Evolutionary conservation across 1,139 yeast species (phyloP).

Genomic region (Geotrichum candidum): DNA sequence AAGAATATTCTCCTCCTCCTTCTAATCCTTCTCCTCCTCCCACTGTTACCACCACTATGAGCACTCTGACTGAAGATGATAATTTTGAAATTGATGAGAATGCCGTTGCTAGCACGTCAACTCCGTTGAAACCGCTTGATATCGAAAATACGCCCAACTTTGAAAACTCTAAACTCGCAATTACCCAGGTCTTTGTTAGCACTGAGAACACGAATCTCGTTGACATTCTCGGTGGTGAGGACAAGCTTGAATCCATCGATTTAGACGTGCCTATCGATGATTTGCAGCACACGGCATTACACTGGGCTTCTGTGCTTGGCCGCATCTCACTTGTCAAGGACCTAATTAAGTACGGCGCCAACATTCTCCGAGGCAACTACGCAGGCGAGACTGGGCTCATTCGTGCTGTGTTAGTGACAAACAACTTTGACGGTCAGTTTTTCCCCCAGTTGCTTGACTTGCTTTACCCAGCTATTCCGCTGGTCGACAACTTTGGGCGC

Average conservation of each 20-base stretch:
- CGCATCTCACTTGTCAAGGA: slow-evolving; percentile 67
- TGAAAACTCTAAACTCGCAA: slow-evolving; percentile 50
- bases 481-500: slow-evolving; percentile 70
- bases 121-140: slow-evolving; percentile 48
- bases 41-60: background rate
- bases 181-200: slow-evolving; percentile 52
- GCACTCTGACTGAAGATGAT: slow-evolving; percentile 26
- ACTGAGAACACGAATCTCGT: slow-evolving; percentile 37
- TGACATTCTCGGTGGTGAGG: slow-evolving; percentile 31
- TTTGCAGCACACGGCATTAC: slow-evolving; percentile 87
- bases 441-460: slow-evolving; percentile 69
- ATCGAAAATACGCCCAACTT: slow-evolving; percentile 36
- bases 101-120: slow-evolving; percentile 23
- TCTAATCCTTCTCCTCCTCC: too few relatives aligned
- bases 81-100: slow-evolving; percentile 25
- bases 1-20: background rate
- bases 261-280: slow-evolving; percentile 85
- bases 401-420: slow-evolving; percentile 83
- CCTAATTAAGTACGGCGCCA: slow-evolving; percentile 61
- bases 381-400: slow-evolving; percentile 88
- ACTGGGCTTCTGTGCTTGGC: slow-evolving; percentile 95
- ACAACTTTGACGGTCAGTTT: slow-evolving; percentile 68
- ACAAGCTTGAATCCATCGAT: slow-evolving; percentile 10
- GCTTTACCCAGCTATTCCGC: slow-evolving; percentile 67
- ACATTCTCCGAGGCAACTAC: slow-evolving; percentile 66